Evolutionary conservation across 345 rosid genomes (phyloP).

Genomic region (Erysimum cheiranthoides): DNA sequence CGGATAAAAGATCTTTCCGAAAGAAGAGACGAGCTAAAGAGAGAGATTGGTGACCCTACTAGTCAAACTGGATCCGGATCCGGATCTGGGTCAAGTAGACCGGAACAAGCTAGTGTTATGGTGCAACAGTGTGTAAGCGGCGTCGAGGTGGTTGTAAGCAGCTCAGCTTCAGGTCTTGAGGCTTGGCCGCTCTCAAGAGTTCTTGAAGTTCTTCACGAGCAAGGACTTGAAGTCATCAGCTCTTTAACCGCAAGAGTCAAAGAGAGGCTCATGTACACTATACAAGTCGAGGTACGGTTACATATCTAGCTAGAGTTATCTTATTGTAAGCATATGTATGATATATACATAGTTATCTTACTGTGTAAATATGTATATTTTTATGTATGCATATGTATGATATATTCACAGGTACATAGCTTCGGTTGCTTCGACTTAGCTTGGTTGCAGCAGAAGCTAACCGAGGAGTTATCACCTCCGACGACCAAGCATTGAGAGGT

Average conservation of each 20-base stretch:
- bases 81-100: conserved; percentile 29
- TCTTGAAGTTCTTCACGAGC: conserved; percentile 42
- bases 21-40: conserved; percentile 50
- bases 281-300: conserved; percentile 51
- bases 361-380: not conserved
- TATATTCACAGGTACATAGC: conserved; percentile 49
- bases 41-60: conserved; percentile 4
- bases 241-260: conserved; percentile 46
- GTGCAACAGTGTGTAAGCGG: conserved; percentile 47
- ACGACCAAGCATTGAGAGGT: not conserved
- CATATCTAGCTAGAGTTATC: not conserved
- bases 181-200: conserved; percentile 47
- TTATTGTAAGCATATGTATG: not conserved
- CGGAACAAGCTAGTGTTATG: conserved; percentile 24
- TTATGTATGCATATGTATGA: not conserved
- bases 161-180: conserved; percentile 35
- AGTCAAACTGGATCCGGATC: conserved; percentile 34
- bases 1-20: conserved; percentile 31
- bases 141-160: conserved; percentile 47
- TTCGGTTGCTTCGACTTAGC: conserved; percentile 37
- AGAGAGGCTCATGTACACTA: conserved; percentile 46
- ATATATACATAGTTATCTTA: too few relatives aligned
- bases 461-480: conserved; percentile 37
- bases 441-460: conserved; percentile 50
- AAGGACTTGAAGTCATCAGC: conserved; percentile 49